Evolutionary conservation across 495 filamentous ascomycete species (phyloP), one percentile per base, ranked within the genome.

Genomic region (Penicillium psychrofluorescens): DNA sequence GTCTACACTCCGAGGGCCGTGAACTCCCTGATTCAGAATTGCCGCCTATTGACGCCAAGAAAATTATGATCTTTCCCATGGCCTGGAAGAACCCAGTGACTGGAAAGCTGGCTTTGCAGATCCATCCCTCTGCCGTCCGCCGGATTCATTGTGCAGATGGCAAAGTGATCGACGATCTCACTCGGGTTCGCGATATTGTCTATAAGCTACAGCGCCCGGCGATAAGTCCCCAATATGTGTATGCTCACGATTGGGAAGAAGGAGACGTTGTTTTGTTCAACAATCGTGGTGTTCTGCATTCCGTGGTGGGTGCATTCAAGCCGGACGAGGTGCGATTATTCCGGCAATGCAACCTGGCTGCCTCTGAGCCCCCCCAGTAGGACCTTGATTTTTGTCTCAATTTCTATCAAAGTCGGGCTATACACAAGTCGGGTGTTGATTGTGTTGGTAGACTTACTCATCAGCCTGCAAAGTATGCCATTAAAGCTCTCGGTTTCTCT

Each of bases 201-300:
- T 78, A 86, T 46, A 66, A 74, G 11, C 50, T 88, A 34, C 84
- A 88, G 60, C 69, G 84, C n/a, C 83, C 84, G 0, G 84, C 72
- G 0, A 87, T 87, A 45, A 76, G 72, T 13, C 83, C 85, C 1
- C 58, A 71, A 43, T 72, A 71, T 49, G 85, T 86, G 29, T 87
- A 86, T 60, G 61, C 81, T 9, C 81, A 87, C 59, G 84, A 87
- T 49, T 87, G 84, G 84, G 71, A 79, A 48, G 79, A 85, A 51
- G 83, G 84, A 7, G 83, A 86, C 50, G 61, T 86, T 41, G 84
- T 86, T 4, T 59, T 88, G 29, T 87, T 88, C 58, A 80, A 87
- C 51, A 87, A 87, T 55, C 76, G 81, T 8, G 84, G 83, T 1
- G 72, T 86, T 14, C 49, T 87, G 40, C 84, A 89, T 59, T 78